Base-by-base conservation (phyloP, 2,329 filamentous ascomycete species). In the Fusarium nygamai region DNA sequence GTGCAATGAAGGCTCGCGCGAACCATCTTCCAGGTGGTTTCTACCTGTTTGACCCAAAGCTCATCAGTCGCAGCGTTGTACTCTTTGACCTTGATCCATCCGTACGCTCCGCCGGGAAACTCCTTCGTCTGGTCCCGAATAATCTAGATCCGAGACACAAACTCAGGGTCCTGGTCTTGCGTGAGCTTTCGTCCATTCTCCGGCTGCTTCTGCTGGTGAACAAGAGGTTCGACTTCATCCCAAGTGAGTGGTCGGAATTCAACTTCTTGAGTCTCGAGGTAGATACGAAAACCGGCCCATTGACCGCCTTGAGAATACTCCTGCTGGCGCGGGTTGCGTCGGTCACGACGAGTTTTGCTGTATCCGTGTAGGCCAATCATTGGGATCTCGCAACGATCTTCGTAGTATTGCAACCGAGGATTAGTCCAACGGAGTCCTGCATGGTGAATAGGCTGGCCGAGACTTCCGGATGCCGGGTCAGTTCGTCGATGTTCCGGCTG, bases 311-410 rank as follows among this genome's bases (percentile, higher is more conserved):
- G 31, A 6, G 34, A 27, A 29, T 19, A 54, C 8, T 54, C 51
- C 7, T n/a, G 24, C 19, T 8, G 22, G 14, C 14, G 19, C 14
- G 1, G 24, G 34, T 17, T 38, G 7, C n/a, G 50, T 7, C 24
- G 7, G 24, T 29, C 33, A 5, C 20, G 10, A 14, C 9, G 13
- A 17, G 50, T 38, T 4, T n/a, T 34, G 6, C 39, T 59, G 4
- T 59, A 59, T 0, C 41, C 56, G 2, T 47, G 39, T 0, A 36
- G 20, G 4, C 41, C 41, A 19, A 59, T 48, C n/a, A 22, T 47
- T 0, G 56, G 56, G 34, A 17, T 2, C 24, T 22, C 13, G 3
- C 2, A 10, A 1, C 10, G 1, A 4, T 9, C 5, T 13, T 6
- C 12, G 19, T 29, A 5, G 8, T 3, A 5, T 2, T 24, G 6